Evolutionary conservation across 495 filamentous ascomycete species (phyloP), one percentile per base, ranked within the genome.

Genomic region (Lentithecium fluviatile): DNA sequence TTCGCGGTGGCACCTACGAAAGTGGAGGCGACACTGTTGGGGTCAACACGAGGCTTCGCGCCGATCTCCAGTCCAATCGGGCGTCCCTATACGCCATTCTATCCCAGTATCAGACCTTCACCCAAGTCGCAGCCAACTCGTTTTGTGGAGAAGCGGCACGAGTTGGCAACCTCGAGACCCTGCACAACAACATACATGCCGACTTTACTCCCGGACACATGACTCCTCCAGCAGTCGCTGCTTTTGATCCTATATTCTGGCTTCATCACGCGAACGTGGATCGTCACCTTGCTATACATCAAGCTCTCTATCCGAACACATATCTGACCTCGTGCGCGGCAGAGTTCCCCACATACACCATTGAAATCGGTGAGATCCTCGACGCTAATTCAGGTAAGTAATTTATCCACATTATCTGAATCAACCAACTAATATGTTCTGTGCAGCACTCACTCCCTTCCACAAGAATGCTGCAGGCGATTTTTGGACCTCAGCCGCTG

Each of bases 361-460:
- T 60, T 19, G 29, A 46, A 10, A 23, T 8, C 6, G 58, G 48
- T 2, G 40, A 47, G n/a, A 12, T 38, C 2, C 42, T 53, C 17
- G 23, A 60, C 29, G 23, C 23, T 11, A 24, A 54, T 12, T 57
- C 48, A 10, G 34, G 38, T 43, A 17, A 29, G 21, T 2, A 25
- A n/a, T 47, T 42, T 32, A 4, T n/a, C 23, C 42, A 6, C 2
- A 19, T 20, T 19, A 1, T 25, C n/a, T 11, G 11, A 13, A 2
- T 25, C 15, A 48, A 26, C 1, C 17, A 20, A n/a, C 2, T 13
- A 20, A 21, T 15, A 6, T 23, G 6, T 38, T 20, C 15, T 20
- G 7, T 57, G 29, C 29, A 48, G 40, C 56, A 6, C 50, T 60
- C 15, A 60, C 49, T 12, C 75, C 75, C 2, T 77, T 77, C 59